phyloP scores from a whole-genome alignment of 2,329 filamentous ascomycete genomes.

The Cordyceps tenuipes region DNA sequence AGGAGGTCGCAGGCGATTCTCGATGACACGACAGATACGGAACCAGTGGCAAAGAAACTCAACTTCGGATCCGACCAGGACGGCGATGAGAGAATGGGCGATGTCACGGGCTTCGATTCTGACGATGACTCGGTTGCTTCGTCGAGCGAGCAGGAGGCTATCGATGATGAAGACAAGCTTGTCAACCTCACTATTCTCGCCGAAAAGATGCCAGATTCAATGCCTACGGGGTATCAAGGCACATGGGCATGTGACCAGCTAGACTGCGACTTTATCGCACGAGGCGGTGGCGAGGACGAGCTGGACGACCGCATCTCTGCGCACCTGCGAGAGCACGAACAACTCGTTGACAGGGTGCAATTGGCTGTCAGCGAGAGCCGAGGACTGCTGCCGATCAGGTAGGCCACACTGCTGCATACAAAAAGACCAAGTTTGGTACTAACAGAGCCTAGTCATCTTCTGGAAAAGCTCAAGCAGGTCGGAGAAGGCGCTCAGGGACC shows the following conservation, averaged over 20 bases:
- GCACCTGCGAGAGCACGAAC: conserved; percentile 54
- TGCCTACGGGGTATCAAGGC: conserved; percentile 48
- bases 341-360: conserved; percentile 40
- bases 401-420: conserved; percentile 23
- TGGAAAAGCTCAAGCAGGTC: conserved; percentile 10
- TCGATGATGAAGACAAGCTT: conserved; percentile 21
- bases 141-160: conserved; percentile 11
- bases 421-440: background rate
- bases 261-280: conserved; percentile 56
- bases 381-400: conserved; percentile 49
- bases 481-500: background rate
- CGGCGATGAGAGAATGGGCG: conserved; percentile 26
- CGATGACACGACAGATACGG: conserved; percentile 29
- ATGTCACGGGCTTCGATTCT: conserved; percentile 16
- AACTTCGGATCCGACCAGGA: conserved; percentile 14
- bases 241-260: conserved; percentile 60
- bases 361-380: conserved; percentile 50
- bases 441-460: background rate
- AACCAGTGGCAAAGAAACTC: conserved; percentile 19
- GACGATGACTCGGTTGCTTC: conserved; percentile 9
- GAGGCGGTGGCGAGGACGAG: conserved; percentile 47
- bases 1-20: conserved; percentile 35
- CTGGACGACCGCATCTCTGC: conserved; percentile 49
- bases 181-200: conserved; percentile 39
- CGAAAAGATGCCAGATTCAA: conserved; percentile 40